Conservation (phyloP, 78 protist species). For the Isochrysis galbana region DNA sequence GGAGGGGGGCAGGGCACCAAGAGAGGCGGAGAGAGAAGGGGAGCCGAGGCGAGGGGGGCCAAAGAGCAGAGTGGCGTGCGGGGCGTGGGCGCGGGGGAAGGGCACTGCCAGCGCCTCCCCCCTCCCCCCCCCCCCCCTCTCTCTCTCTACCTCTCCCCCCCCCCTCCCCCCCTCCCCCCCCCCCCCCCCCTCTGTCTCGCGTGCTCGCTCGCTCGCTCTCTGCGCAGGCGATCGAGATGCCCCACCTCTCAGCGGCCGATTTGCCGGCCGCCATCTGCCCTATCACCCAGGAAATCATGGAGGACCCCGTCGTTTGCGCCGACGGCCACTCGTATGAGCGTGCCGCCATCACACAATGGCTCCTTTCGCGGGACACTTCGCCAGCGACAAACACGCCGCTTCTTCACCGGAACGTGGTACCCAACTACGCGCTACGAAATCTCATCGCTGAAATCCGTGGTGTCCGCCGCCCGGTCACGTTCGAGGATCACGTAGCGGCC, state of each 20-base stretch:
- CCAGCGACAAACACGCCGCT: conserved; percentile 29
- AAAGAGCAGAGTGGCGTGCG: too few relatives aligned
- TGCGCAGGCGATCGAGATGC: too few relatives aligned
- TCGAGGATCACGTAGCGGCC: conserved; percentile 7
- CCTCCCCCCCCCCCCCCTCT: too few relatives aligned
- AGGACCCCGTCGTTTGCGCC: conserved; percentile 51
- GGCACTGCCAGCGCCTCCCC: too few relatives aligned
- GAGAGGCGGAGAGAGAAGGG: too few relatives aligned
- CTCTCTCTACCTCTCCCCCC: too few relatives aligned
- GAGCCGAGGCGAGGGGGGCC: too few relatives aligned
- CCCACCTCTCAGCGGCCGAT: background rate
- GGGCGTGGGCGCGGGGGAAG: too few relatives aligned
- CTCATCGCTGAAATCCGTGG: conserved; percentile 27
- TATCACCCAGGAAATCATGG: conserved; percentile 52
- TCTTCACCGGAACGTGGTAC: conserved; percentile 33
- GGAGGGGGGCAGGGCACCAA: too few relatives aligned
- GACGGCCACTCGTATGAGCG: conserved; percentile 52
- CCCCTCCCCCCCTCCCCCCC: too few relatives aligned
- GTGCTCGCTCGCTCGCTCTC: too few relatives aligned
- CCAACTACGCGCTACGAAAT: conserved; percentile 25
- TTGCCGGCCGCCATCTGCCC: conserved; percentile 14
- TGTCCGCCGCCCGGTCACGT: background rate
- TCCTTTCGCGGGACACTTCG: conserved; percentile 25
- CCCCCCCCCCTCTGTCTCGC: too few relatives aligned
- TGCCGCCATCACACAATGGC: conserved; percentile 27